phyloP scores from a whole-genome alignment of 192 early-diverging fungal species.

The Paraglomus brasilianum region DNA sequence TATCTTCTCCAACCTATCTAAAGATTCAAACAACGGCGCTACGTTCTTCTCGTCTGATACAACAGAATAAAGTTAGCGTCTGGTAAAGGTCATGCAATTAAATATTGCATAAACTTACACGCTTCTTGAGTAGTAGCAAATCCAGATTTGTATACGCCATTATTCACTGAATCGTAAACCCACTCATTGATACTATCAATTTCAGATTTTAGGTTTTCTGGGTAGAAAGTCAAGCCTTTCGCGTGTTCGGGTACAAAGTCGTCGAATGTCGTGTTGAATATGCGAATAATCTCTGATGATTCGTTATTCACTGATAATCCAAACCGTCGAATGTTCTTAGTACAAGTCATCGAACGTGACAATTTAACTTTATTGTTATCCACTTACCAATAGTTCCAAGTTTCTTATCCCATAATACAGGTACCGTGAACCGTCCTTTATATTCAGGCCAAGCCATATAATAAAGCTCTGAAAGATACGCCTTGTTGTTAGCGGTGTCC shows the following conservation, averaged over 20 bases:
- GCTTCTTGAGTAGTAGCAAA: slow-evolving; percentile 87
- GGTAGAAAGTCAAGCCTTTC: slow-evolving; percentile 77
- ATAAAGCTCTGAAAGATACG: slow-evolving; percentile 85
- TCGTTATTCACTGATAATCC: slow-evolving; percentile 82
- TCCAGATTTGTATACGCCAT: slow-evolving; percentile 93
- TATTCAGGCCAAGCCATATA: slow-evolving; percentile 86
- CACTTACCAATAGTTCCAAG: slow-evolving; percentile 71
- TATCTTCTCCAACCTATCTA: slow-evolving; percentile 83
- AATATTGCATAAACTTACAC: slow-evolving; percentile 42
- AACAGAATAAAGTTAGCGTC: slow-evolving; percentile 6
- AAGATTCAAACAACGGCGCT: slow-evolving; percentile 67
- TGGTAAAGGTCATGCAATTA: no score
- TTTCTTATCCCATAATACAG: slow-evolving; percentile 97
- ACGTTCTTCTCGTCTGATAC: slow-evolving; percentile 71
- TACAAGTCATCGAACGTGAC: background rate
- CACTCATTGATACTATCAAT: slow-evolving; percentile 90
- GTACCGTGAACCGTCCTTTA: slow-evolving; percentile 80
- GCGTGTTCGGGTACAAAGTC: slow-evolving; percentile 57
- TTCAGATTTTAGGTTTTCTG: slow-evolving; percentile 63
- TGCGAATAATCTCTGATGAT: slow-evolving; percentile 92
- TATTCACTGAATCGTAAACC: slow-evolving; percentile 94
- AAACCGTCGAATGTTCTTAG: background rate
- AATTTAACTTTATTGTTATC: background rate
- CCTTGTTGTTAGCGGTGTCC: slow-evolving; percentile 72
- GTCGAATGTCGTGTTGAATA: slow-evolving; percentile 90